Percentiles rank a stretch among this genome's conserved stretches.
phyloP scores from a whole-genome alignment of 2,329 filamentous ascomycete genomes.

The Apiospora kogelbergensis region DNA sequence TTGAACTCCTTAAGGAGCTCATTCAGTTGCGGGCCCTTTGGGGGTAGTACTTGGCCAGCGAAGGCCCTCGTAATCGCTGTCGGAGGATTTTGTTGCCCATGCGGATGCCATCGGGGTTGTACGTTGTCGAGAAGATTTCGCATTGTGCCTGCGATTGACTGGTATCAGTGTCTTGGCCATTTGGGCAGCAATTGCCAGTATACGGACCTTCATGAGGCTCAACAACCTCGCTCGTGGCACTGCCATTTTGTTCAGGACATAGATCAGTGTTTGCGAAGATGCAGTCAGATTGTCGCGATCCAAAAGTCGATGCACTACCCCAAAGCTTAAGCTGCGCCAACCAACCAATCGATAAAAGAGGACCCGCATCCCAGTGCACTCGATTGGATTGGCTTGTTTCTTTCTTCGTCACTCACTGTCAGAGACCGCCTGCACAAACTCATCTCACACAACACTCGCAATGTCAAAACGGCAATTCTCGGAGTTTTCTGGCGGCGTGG shows the following conservation, averaged over 20 bases:
- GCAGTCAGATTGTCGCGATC: neutral
- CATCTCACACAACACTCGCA: neutral
- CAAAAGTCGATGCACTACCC: neutral
- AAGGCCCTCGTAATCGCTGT: slow-evolving; percentile 81
- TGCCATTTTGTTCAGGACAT: slow-evolving; percentile 49
- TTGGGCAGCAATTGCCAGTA: too few relatives aligned
- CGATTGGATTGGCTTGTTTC: neutral
- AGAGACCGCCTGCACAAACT: neutral
- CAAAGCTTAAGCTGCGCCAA: neutral
- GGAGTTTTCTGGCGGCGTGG: slow-evolving; percentile 17
- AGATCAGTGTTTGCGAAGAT: neutral
- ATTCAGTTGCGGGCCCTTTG: slow-evolving; percentile 57
- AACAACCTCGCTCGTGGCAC: slow-evolving; percentile 61
- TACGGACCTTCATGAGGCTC: slow-evolving; percentile 75
- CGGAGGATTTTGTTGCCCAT: slow-evolving; percentile 91
- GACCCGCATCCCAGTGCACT: neutral
- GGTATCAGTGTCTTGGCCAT: neutral
- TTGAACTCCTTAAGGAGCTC: slow-evolving; percentile 74
- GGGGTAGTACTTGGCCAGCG: slow-evolving; percentile 86
- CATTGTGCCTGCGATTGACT: slow-evolving; percentile 70
- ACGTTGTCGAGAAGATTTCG: slow-evolving; percentile 86
- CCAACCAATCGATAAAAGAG: neutral
- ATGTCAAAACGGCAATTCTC: slow-evolving; percentile 41
- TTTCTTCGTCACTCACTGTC: neutral
- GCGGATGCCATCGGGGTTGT: slow-evolving; percentile 80